Evolutionary conservation across 2,329 filamentous ascomycete species (phyloP), one percentile per base, ranked within the genome.

Genomic region (Spiromastix sp.): DNA sequence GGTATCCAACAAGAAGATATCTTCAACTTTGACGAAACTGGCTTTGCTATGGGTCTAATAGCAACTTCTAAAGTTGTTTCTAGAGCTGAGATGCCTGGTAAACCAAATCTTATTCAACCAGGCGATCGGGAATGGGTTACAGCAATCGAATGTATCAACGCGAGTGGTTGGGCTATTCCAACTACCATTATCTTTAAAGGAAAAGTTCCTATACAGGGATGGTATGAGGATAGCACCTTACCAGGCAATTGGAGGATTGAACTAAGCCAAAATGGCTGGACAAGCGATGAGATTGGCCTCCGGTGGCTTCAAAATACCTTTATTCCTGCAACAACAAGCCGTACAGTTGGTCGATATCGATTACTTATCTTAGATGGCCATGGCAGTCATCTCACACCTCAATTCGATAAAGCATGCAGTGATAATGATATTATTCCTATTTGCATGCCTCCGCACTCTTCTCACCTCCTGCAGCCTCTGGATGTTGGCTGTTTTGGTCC

Each of bases 21-120:
- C 32, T 48, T 41, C 34, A 48, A 46, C 36, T 48, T 46, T 34
- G 35, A 45, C 32, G 34, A 45, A 24, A 46, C 37, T 34, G 36
- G 43, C 13, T 46, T 45, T 38, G 31, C 34, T 34, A 48, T 47
- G 40, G 38, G 40, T 4, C 19, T 45, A 16, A 34, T 42, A 19
- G 36, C 32, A 27, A 42, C 34, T 22, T 35, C 28, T 15, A 38
- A 34, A 15, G 37, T 48, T 19, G 31, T 45, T 26, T 41, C 42
- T 32, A 42, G 46, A 28, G 19, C 37, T 42, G 39, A 50, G 34
- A 32, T 33, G 30, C 35, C 32, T 38, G 22, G 26, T 9, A 25
- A 13, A 18, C 27, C 41, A 33, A 36, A 40, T 17, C 30, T 45
- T 20, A 27, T 44, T 11, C 32, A 44, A 37, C 36, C 45, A 35